A percentile compares a stretch with the other conserved stretches of the same genome.
Conservation (phyloP, 1,284 basidiomycete species). For the Macrocystidia cucumis region DNA sequence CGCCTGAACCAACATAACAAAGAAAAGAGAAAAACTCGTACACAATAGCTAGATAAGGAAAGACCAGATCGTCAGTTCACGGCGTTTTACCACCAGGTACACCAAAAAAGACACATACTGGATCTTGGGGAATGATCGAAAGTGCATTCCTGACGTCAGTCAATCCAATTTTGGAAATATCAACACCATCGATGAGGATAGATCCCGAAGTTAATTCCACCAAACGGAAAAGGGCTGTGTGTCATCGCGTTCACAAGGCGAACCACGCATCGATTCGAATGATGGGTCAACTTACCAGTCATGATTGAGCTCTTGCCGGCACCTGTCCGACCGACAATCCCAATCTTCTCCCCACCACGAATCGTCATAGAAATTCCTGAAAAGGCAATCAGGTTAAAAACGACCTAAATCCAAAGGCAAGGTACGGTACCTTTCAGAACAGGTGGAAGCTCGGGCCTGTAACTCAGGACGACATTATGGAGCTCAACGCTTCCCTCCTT, state of each 20-base stretch:
- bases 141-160: constrained; percentile 57
- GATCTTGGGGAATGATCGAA: constrained; percentile 90
- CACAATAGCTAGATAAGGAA: constrained; percentile 26
- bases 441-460: constrained; percentile 64
- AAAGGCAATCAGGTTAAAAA: neutral
- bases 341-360: constrained; percentile 80
- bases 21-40: constrained; percentile 18
- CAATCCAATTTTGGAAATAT: constrained; percentile 63
- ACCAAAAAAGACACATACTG: constrained; percentile 36
- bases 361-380: constrained; percentile 52
- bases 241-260: constrained; percentile 8
- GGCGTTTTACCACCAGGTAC: constrained; percentile 4
- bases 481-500: constrained; percentile 52
- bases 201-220: constrained; percentile 62
- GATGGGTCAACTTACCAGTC: constrained; percentile 33
- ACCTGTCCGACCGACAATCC: constrained; percentile 79
- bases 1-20: constrained; percentile 2
- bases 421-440: constrained; percentile 47
- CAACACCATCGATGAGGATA: constrained; percentile 59
- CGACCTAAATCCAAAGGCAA: neutral
- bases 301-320: constrained; percentile 71
- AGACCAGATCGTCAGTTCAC: constrained; percentile 6
- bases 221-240: constrained; percentile 46
- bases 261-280: constrained; percentile 7
- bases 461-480: constrained; percentile 56